Percentiles rank a stretch among this genome's conserved stretches.
Conservation (phyloP, 1,284 basidiomycete species). For the Sporisorium graminicola region DNA sequence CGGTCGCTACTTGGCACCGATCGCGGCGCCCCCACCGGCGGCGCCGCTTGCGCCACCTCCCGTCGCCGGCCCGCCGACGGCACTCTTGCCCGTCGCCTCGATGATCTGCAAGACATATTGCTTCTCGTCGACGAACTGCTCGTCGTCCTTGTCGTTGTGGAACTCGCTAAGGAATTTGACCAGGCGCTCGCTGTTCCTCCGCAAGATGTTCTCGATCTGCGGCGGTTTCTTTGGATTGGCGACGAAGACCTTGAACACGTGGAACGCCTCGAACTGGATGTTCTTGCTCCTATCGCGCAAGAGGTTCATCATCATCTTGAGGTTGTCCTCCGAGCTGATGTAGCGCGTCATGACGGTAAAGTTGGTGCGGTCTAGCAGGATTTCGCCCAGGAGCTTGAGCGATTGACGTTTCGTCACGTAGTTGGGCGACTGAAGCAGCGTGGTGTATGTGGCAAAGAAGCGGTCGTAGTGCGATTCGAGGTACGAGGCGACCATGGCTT, state of each 20-base stretch:
- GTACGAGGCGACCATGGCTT: slow-evolving; percentile 95
- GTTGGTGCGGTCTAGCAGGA: slow-evolving; percentile 95
- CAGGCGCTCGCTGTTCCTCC: slow-evolving; percentile 93
- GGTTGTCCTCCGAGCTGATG: slow-evolving; percentile 84
- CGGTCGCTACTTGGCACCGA: slow-evolving; percentile 23
- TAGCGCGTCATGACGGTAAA: slow-evolving; percentile 99
- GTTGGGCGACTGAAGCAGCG: slow-evolving; percentile 89
- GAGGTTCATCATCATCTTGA: slow-evolving; percentile 99
- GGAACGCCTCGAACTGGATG: slow-evolving; percentile 99
- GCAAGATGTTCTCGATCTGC: slow-evolving; percentile 89
- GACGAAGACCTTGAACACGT: slow-evolving; percentile 99
- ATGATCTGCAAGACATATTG: slow-evolving; percentile 69
- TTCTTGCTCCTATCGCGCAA: slow-evolving; percentile 97
- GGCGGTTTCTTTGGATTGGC: slow-evolving; percentile 99
- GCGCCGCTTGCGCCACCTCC: not conserved
- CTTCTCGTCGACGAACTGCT: slow-evolving; percentile 69
- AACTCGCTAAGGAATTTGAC: slow-evolving; percentile 89
- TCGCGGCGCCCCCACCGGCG: not conserved
- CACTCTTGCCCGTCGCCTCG: slow-evolving; percentile 44
- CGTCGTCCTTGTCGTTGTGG: slow-evolving; percentile 93
- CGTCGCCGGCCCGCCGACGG: not conserved
- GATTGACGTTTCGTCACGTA: slow-evolving; percentile 99
- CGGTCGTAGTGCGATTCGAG: slow-evolving; percentile 96
- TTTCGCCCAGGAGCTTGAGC: slow-evolving; percentile 96
- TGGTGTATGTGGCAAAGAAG: slow-evolving; percentile 96